Conservation (phyloP, 1,284 basidiomycete genomes). For the Entoloma clypeatum region DNA sequence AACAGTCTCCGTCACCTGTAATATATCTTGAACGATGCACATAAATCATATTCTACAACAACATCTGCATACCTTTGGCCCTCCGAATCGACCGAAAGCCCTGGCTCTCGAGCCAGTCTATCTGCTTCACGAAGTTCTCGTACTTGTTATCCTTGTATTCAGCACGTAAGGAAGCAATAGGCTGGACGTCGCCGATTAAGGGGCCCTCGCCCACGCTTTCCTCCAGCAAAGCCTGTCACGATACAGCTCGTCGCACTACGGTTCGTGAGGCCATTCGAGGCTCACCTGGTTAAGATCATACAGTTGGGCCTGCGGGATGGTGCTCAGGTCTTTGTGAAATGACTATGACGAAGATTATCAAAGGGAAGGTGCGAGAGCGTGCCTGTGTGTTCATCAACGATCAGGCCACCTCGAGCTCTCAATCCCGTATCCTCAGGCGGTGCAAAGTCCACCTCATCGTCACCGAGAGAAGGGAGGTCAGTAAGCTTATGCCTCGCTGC, state of each 20-base stretch:
- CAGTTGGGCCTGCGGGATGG: constrained; percentile 34
- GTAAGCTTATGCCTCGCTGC: constrained; percentile 15
- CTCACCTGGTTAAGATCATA: constrained; percentile 49
- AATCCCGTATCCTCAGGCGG: not conserved
- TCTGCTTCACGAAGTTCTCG: constrained; percentile 58
- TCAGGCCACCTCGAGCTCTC: not conserved
- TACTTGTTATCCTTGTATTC: constrained; percentile 64
- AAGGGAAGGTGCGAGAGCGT: not conserved
- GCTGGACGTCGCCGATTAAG: constrained; percentile 45
- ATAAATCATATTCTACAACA: constrained; percentile 25
- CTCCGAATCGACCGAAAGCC: constrained; percentile 66
- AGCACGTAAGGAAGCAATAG: constrained; percentile 47
- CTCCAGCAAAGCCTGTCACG: constrained; percentile 41
- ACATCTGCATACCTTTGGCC: constrained; percentile 55
- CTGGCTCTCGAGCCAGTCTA: constrained; percentile 52
- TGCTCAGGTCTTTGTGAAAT: constrained; percentile 10
- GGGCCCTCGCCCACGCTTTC: constrained; percentile 48
- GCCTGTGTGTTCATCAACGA: constrained; percentile 10
- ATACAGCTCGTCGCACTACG: constrained; percentile 2
- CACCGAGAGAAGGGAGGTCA: constrained; percentile 17
- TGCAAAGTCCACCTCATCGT: constrained; percentile 10
- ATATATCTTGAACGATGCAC: not conserved
- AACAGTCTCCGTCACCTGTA: constrained; percentile 75
- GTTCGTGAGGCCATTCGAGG: constrained; percentile 5
- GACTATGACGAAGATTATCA: not conserved